Percentiles rank a stretch among this genome's conserved stretches.
Conservation (phyloP, 2,329 filamentous ascomycete species). For the Phaeophleospora eucalypticola region DNA sequence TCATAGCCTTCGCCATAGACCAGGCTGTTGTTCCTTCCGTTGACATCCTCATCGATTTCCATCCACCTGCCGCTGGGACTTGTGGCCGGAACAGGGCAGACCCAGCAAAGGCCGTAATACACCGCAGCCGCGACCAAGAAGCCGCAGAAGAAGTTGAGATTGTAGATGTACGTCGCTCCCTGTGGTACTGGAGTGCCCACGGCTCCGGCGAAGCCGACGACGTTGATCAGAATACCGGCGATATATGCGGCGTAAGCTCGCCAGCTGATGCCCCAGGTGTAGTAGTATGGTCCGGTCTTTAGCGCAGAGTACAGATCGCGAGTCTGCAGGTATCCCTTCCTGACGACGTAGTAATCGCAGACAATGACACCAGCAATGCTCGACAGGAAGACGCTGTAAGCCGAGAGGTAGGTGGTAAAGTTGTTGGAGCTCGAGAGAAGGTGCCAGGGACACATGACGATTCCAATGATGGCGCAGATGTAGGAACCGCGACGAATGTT, state of each 20-base stretch:
- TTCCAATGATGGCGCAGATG: constrained; percentile 71
- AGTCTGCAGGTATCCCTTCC: constrained; percentile 74
- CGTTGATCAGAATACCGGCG: constrained; percentile 78
- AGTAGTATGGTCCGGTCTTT: constrained; percentile 67
- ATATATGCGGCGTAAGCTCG: constrained; percentile 80
- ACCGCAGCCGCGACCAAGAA: constrained; percentile 64
- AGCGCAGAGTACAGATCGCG: constrained; percentile 74
- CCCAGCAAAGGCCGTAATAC: constrained; percentile 67
- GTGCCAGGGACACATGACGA: constrained; percentile 85
- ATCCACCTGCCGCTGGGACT: constrained; percentile 64
- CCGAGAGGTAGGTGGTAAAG: constrained; percentile 87
- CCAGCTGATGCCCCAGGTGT: constrained; percentile 70
- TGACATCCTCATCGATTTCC: constrained; percentile 64
- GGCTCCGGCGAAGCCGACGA: constrained; percentile 84
- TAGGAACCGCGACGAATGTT: constrained; percentile 82
- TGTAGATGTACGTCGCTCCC: constrained; percentile 81
- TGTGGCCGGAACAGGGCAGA: constrained; percentile 69
- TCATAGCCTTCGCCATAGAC: constrained; percentile 27
- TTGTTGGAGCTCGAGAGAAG: constrained; percentile 70
- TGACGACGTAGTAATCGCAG: constrained; percentile 81
- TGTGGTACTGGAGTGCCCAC: constrained; percentile 67
- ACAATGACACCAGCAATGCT: constrained; percentile 85
- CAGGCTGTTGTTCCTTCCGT: constrained; percentile 27
- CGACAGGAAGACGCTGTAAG: constrained; percentile 91
- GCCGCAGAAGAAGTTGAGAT: constrained; percentile 84